These are phyloP conservation scores for Fonsecaea pugnacius DNA, from an alignment of 2,329 filamentous ascomycete species.

Conservation along the genomic window DNA sequence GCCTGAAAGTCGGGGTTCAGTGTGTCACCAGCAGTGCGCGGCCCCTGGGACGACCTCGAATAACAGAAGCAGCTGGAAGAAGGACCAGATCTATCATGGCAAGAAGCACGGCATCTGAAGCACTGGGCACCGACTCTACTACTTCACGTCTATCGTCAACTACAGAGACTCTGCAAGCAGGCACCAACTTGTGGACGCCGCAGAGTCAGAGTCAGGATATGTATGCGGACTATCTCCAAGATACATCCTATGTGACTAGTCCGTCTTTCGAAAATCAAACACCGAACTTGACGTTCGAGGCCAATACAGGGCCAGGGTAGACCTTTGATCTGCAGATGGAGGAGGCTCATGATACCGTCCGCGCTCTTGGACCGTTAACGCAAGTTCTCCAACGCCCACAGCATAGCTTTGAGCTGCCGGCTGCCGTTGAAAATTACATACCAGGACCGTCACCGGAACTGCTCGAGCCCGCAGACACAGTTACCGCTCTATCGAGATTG, in stretches of 20 bases:
- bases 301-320: neutral
- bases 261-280: neutral
- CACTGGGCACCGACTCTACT: neutral
- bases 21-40: slow-evolving; percentile 17
- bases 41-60: slow-evolving; percentile 17
- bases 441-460: neutral
- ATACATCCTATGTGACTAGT: neutral
- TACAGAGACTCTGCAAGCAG: neutral
- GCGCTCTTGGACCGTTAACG: neutral
- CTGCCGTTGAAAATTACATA: neutral
- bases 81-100: neutral
- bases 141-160: neutral
- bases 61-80: neutral
- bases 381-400: neutral
- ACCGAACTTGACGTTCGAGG: neutral
- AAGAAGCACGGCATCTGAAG: neutral
- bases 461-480: slow-evolving; percentile 7
- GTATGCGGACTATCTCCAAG: neutral
- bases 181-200: neutral
- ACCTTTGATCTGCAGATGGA: neutral
- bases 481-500: slow-evolving; percentile 9
- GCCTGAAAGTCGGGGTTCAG: slow-evolving; percentile 11
- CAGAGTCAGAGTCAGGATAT: neutral
- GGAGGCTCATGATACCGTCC: neutral
- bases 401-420: neutral